phyloP scores from a whole-genome alignment of 2,329 filamentous ascomycete species.

The Mollisia scopiformis region DNA sequence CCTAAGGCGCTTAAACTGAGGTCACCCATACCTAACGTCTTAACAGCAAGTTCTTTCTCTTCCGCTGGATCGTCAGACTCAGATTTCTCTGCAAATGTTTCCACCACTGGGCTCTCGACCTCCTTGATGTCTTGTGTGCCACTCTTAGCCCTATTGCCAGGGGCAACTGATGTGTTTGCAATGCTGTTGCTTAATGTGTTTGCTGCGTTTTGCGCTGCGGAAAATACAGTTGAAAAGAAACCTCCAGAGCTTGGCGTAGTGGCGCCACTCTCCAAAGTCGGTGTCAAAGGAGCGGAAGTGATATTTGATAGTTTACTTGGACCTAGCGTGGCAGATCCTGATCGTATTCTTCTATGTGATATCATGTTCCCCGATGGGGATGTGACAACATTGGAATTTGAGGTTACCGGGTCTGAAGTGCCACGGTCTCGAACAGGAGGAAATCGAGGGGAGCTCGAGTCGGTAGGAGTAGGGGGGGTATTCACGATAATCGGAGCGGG shows the following conservation, averaged over 20 bases:
- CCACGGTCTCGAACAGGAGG: constrained; percentile 27
- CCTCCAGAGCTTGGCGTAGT: constrained; percentile 58
- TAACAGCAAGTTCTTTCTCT: constrained; percentile 75
- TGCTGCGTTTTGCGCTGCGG: constrained; percentile 90
- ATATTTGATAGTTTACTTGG: constrained; percentile 89
- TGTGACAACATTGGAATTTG: constrained; percentile 55
- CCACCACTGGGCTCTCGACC: constrained; percentile 34
- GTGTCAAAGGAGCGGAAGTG: constrained; percentile 72
- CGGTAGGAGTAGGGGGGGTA: constrained; percentile 67
- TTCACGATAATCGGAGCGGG: constrained; percentile 60
- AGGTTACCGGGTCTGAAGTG: constrained; percentile 30
- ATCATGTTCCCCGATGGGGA: constrained; percentile 73
- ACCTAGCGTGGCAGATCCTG: constrained; percentile 49
- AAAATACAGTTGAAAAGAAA: constrained; percentile 94
- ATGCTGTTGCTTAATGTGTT: constrained; percentile 75
- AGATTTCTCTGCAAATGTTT: constrained; percentile 38
- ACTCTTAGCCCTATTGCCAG: constrained; percentile 49
- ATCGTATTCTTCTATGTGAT: constrained; percentile 67
- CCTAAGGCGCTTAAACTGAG: constrained; percentile 88
- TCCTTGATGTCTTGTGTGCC: constrained; percentile 37
- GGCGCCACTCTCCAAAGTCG: constrained; percentile 69
- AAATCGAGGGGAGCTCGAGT: constrained; percentile 39
- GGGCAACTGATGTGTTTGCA: constrained; percentile 62
- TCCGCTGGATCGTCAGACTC: constrained; percentile 39
- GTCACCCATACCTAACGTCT: constrained; percentile 87